Evolutionary conservation across 768 basidiomycete species (phyloP).

Genomic region (Sistotremastrum suecicum): DNA sequence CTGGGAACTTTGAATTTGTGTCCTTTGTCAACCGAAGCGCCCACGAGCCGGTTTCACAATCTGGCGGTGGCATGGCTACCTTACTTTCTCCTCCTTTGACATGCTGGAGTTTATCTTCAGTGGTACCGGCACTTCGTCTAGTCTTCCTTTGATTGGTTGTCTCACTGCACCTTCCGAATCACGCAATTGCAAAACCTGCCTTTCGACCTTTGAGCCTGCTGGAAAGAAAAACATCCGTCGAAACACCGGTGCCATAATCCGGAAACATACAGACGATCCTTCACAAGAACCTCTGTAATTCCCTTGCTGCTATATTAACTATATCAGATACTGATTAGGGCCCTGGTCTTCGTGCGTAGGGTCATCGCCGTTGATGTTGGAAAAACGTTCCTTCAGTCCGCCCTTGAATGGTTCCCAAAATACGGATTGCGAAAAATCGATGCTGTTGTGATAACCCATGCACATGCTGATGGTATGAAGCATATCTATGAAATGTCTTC

Average conservation of each 20-base stretch:
- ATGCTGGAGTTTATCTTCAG: constrained; percentile 58
- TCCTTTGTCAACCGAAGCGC: no score
- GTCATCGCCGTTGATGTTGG: constrained; percentile 77
- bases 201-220: constrained; percentile 49
- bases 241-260: constrained; percentile 64
- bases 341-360: constrained; percentile 20
- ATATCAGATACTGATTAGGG: neutral
- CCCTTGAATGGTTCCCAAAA: constrained; percentile 49
- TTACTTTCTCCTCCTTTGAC: neutral
- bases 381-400: constrained; percentile 60
- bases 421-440: constrained; percentile 60
- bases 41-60: no score
- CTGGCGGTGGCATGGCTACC: neutral
- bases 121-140: constrained; percentile 71
- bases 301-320: constrained; percentile 1
- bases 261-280: constrained; percentile 37
- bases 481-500: neutral
- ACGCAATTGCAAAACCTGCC: constrained; percentile 46
- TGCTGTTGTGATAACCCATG: constrained; percentile 72
- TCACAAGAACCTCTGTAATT: constrained; percentile 6
- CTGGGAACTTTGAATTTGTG: no score
- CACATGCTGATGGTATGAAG: constrained; percentile 61
- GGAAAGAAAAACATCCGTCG: constrained; percentile 76
- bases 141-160: constrained; percentile 50
- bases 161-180: constrained; percentile 49